Percentiles rank a stretch among this genome's conserved stretches.
These are phyloP conservation scores for Lithospermum erythrorhizon DNA, from an alignment of 257 asterid genomes.

Conservation along the genomic window DNA sequence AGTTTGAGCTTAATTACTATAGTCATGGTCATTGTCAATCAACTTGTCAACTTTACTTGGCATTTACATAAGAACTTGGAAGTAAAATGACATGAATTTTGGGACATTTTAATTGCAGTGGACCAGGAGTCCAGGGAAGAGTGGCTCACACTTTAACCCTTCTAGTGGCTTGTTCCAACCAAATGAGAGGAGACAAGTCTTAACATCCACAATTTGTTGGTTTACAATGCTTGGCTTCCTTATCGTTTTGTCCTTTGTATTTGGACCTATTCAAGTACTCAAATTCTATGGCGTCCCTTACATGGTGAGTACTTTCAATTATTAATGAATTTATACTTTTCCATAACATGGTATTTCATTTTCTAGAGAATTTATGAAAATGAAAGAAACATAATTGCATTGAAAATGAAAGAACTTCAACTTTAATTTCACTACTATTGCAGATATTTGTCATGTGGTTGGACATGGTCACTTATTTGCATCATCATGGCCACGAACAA, in stretches of 20 bases:
- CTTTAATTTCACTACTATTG: no score
- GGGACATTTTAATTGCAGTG: conserved; percentile 28
- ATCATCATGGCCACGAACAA: conserved; percentile 72
- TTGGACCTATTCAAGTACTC: conserved; percentile 42
- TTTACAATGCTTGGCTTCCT: conserved; percentile 43
- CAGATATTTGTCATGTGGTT: conserved; percentile 76
- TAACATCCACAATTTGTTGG: conserved; percentile 75
- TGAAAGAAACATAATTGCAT: no score
- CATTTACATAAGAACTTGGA: background rate
- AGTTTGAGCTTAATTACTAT: no score
- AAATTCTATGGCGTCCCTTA: conserved; percentile 66
- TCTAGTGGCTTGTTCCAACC: conserved; percentile 52
- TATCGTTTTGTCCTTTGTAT: conserved; percentile 15
- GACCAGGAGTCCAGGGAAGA: conserved; percentile 75
- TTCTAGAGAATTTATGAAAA: no score
- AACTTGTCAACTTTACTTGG: no score
- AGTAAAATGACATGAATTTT: background rate
- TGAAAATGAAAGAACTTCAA: background rate
- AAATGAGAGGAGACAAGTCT: conserved; percentile 37
- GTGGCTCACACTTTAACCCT: conserved; percentile 83
- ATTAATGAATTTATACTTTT: background rate
- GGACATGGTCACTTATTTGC: conserved; percentile 72
- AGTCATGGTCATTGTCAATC: background rate
- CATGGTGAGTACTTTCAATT: conserved; percentile 36
- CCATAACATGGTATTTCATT: no score